Evolutionary conservation across 2,329 filamentous ascomycete genomes (phyloP).

Genomic region (Diaporthe amygdali): DNA sequence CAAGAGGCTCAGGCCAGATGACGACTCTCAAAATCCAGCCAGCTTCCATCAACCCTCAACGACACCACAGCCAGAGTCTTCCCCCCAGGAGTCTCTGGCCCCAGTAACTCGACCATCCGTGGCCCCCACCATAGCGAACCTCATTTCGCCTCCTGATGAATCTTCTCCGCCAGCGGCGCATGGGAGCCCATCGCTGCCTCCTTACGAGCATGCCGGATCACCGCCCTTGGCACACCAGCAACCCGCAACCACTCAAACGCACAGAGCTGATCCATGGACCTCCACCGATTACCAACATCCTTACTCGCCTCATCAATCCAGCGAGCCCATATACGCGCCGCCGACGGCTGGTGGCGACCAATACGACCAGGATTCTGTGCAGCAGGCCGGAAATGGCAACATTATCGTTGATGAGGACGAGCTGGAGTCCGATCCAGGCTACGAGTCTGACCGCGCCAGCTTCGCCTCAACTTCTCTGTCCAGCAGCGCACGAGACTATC

Average conservation of each 20-base stretch:
- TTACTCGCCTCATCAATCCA: background rate
- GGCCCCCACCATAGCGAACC: background rate
- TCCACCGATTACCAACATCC: background rate
- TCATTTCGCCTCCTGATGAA: slow-evolving; percentile 4
- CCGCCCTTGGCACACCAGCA: background rate
- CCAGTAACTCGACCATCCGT: background rate
- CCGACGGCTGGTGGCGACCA: background rate
- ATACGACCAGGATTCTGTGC: slow-evolving; percentile 29
- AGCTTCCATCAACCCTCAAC: background rate
- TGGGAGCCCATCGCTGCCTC: background rate
- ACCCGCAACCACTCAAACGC: background rate
- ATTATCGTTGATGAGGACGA: slow-evolving; percentile 35
- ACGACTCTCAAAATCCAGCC: background rate
- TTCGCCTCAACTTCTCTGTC: slow-evolving; percentile 38
- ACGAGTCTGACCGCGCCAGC: slow-evolving; percentile 34
- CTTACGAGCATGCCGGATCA: background rate
- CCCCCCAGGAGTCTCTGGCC: background rate
- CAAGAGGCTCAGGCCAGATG: background rate
- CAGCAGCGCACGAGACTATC: slow-evolving; percentile 53
- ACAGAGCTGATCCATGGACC: background rate
- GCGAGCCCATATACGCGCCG: background rate
- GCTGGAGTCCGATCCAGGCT: slow-evolving; percentile 35
- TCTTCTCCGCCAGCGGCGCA: background rate
- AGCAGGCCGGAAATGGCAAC: slow-evolving; percentile 33
- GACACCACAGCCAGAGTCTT: background rate